Percentiles rank a stretch among this genome's conserved stretches.
phyloP scores from a whole-genome alignment of 371 early-diverging fungal genomes.

The Circinella minor region DNA sequence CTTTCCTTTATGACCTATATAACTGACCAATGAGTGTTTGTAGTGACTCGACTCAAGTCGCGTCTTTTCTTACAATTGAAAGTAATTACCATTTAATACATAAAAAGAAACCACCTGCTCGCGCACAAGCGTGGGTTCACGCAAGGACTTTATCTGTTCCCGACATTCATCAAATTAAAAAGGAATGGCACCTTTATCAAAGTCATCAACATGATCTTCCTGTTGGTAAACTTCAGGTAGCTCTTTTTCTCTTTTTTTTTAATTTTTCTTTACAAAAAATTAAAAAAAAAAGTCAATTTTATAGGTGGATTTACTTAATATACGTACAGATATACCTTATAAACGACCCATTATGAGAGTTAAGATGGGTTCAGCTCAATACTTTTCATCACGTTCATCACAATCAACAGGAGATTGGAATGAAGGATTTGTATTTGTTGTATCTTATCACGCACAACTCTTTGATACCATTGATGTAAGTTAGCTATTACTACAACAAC shows the following conservation, averaged over 20 bases:
- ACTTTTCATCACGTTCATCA: slow-evolving; percentile 41
- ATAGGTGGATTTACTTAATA: slow-evolving; percentile 53
- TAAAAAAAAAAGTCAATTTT: background rate
- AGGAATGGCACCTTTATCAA: slow-evolving; percentile 44
- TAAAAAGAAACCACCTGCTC: slow-evolving; percentile 15
- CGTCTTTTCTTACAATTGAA: background rate
- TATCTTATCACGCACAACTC: slow-evolving; percentile 49
- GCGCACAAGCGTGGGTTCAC: slow-evolving; percentile 17
- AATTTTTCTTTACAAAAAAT: background rate
- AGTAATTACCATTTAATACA: slow-evolving; percentile 1
- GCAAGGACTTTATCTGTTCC: slow-evolving; percentile 38
- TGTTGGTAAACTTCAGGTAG: slow-evolving; percentile 41
- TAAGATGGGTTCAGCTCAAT: slow-evolving; percentile 50
- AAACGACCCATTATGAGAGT: slow-evolving; percentile 48
- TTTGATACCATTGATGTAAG: slow-evolving; percentile 54
- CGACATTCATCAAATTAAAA: slow-evolving; percentile 33
- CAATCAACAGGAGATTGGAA: slow-evolving; percentile 50
- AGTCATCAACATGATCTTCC: slow-evolving; percentile 10
- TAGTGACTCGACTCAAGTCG: slow-evolving; percentile 9
- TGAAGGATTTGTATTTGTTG: slow-evolving; percentile 47
- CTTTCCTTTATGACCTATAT: background rate
- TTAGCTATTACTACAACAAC: background rate
- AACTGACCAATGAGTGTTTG: background rate
- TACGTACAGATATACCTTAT: slow-evolving; percentile 38
- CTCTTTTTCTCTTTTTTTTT: background rate